A percentile compares a stretch with the other conserved stretches of the same genome.
phyloP scores from a whole-genome alignment of 208 protist species.

The Leishmania gerbilli region DNA sequence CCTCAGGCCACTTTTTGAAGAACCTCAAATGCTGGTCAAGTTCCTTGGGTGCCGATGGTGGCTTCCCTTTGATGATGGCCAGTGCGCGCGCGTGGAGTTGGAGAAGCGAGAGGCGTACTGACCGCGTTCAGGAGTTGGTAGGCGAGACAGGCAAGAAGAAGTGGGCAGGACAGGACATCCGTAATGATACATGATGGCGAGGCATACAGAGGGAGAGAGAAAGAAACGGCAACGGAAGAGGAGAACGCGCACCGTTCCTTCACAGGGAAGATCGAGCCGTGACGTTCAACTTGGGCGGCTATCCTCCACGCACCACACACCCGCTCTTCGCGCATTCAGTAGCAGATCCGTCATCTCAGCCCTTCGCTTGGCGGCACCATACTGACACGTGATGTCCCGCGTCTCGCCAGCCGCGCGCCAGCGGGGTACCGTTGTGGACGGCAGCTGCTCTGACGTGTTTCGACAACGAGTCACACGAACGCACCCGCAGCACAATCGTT shows the following conservation, averaged over 20 bases:
- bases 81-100: neutral
- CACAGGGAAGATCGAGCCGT: neutral
- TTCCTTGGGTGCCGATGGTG: neutral
- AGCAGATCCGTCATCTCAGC: neutral
- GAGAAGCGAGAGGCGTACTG: neutral
- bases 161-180: neutral
- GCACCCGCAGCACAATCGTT: neutral
- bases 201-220: neutral
- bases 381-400: neutral
- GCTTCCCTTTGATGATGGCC: neutral
- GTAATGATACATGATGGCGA: neutral
- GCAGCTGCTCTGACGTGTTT: neutral
- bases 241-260: neutral
- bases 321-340: neutral
- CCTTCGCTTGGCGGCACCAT: neutral
- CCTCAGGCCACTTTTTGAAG: neutral
- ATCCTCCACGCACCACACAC: neutral
- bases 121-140: neutral
- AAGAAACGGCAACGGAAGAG: neutral
- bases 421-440: neutral
- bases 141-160: neutral
- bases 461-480: neutral
- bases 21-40: neutral
- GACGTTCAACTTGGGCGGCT: neutral
- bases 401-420: neutral